Percentiles rank a stretch among this genome's conserved stretches.
Conservation (phyloP, 2,329 filamentous ascomycete species). For the Ophiostoma sp. region DNA sequence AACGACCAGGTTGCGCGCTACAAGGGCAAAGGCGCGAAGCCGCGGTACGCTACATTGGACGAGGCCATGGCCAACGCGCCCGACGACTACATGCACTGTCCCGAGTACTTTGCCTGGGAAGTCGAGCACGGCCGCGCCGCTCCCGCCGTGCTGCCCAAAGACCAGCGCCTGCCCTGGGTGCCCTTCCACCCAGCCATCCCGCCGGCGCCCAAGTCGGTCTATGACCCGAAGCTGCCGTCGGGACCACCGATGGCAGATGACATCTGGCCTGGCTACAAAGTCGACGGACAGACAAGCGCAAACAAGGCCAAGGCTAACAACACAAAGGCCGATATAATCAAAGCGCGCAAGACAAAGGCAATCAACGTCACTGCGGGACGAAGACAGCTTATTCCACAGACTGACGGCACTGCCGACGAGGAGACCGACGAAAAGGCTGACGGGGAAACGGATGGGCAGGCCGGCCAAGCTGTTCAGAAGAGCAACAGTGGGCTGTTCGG, state of each 20-base stretch:
- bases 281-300: too few species aligned
- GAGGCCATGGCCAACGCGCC: conserved; percentile 8
- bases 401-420: too few species aligned
- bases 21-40: not conserved
- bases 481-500: too few species aligned
- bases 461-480: too few species aligned
- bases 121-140: conserved; percentile 15
- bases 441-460: too few species aligned
- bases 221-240: conserved; percentile 2
- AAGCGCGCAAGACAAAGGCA: too few species aligned
- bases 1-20: not conserved
- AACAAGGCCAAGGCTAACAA: too few species aligned
- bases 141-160: conserved; percentile 13
- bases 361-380: too few species aligned
- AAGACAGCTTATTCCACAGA: too few species aligned
- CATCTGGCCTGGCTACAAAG: not conserved
- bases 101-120: conserved; percentile 19
- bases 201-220: not conserved
- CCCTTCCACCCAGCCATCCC: not conserved
- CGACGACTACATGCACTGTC: conserved; percentile 11
- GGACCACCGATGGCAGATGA: not conserved
- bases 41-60: conserved; percentile 9
- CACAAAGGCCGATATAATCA: too few species aligned
- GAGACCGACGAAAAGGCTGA: too few species aligned
- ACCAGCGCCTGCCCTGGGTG: not conserved